These are phyloP conservation scores for Talaromyces sp. DNA, from an alignment of 2,329 filamentous ascomycete species.

Conservation along the genomic window DNA sequence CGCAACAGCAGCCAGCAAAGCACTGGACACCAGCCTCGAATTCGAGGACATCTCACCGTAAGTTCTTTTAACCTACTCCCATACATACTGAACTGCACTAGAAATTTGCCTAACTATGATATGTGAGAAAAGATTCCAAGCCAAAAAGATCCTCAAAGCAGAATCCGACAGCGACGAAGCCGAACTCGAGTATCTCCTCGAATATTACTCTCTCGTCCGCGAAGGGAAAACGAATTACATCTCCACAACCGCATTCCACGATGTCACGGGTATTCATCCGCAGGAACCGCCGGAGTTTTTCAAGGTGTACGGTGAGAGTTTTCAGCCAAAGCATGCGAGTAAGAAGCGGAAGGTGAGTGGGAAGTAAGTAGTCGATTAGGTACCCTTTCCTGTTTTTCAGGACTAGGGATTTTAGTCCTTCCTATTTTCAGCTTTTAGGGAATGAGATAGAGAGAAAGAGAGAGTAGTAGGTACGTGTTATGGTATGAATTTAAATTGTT, in stretches of 20 bases:
- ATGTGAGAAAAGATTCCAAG: neutral
- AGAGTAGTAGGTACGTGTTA: neutral
- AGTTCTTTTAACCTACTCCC: constrained; percentile 13
- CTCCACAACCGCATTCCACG: constrained; percentile 46
- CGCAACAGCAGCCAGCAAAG: constrained; percentile 42
- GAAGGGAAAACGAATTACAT: constrained; percentile 53
- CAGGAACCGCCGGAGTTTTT: constrained; percentile 49
- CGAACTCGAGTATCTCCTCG: constrained; percentile 46
- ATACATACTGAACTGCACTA: too few relatives aligned
- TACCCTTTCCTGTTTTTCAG: too few relatives aligned
- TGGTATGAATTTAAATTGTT: neutral
- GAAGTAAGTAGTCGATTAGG: neutral
- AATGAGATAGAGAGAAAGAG: too few relatives aligned
- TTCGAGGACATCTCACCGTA: constrained; percentile 46
- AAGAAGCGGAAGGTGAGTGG: constrained; percentile 8
- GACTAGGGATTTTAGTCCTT: too few relatives aligned
- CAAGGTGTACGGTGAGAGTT: constrained; percentile 39
- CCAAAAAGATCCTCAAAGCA: neutral
- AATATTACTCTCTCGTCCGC: constrained; percentile 50
- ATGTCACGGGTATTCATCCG: constrained; percentile 44
- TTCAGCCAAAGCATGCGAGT: constrained; percentile 19
- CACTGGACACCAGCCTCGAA: constrained; percentile 39
- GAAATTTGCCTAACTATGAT: too few relatives aligned
- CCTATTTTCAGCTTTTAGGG: too few relatives aligned
- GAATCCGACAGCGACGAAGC: constrained; percentile 24